Percentiles rank a stretch among this genome's conserved stretches.
phyloP scores from a whole-genome alignment of 2,329 filamentous ascomycete genomes.

The Trichoderma koningii region DNA sequence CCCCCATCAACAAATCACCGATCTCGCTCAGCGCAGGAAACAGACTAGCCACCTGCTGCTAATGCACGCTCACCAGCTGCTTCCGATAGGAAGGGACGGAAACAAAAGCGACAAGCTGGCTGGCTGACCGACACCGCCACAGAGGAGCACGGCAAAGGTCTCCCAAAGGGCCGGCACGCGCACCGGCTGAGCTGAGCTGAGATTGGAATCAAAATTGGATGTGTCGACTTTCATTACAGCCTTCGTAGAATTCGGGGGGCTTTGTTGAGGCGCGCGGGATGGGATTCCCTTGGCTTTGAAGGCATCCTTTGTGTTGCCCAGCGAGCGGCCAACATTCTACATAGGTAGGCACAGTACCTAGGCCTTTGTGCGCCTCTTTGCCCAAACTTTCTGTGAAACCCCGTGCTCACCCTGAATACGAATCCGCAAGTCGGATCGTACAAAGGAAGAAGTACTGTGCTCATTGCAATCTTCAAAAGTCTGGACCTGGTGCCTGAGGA shows the following conservation, averaged over 20 bases:
- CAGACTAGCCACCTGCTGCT: slow-evolving; percentile 3
- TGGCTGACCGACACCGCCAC: slow-evolving; percentile 16
- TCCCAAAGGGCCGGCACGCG: too few relatives aligned
- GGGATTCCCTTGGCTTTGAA: background rate
- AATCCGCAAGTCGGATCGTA: background rate
- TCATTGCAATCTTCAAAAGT: background rate
- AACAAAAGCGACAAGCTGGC: background rate
- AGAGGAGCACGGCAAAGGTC: background rate
- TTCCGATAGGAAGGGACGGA: slow-evolving; percentile 12
- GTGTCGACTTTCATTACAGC: too few relatives aligned
- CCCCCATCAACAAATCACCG: slow-evolving; percentile 9
- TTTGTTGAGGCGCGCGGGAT: too few relatives aligned
- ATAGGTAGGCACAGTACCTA: too few relatives aligned
- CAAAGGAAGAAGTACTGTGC: background rate
- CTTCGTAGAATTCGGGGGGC: too few relatives aligned
- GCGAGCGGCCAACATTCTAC: background rate
- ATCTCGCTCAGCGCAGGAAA: slow-evolving; percentile 17
- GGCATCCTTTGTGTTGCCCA: background rate
- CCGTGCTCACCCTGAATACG: background rate
- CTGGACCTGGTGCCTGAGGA: background rate
- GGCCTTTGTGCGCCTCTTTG: background rate
- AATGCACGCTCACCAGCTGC: slow-evolving; percentile 11
- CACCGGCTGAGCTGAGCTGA: background rate
- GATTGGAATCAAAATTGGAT: background rate
- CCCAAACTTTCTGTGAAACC: background rate